These are phyloP conservation scores for Royoungia palumana DNA, from an alignment of 768 basidiomycete genomes.

Conservation along the genomic window DNA sequence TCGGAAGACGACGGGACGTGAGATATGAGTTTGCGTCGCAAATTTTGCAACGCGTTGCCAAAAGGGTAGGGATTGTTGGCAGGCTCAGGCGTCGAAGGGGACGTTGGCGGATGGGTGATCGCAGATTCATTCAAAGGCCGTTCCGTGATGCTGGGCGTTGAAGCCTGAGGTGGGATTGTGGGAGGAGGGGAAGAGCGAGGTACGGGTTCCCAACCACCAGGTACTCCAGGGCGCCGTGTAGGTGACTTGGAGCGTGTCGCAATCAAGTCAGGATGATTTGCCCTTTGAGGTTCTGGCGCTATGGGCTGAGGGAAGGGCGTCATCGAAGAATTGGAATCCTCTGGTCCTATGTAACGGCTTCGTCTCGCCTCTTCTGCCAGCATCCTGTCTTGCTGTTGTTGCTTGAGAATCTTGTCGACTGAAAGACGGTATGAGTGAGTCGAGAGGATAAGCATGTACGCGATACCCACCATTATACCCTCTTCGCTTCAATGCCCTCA, in stretches of 20 bases:
- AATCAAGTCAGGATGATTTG: background rate
- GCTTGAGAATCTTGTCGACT: conserved; percentile 90
- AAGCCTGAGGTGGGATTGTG: background rate
- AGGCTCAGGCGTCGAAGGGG: conserved; percentile 5
- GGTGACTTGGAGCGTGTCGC: conserved; percentile 19
- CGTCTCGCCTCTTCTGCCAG: conserved; percentile 46
- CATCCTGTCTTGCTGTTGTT: conserved; percentile 67
- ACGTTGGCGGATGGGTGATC: background rate
- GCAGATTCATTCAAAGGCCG: conserved; percentile 3
- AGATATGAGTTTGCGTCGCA: conserved; percentile 25
- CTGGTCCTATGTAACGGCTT: conserved; percentile 22
- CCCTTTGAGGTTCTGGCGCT: conserved; percentile 12
- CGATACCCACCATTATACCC: conserved; percentile 72
- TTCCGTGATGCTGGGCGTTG: conserved; percentile 5
- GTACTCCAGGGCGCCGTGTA: conserved; percentile 14
- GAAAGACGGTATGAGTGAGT: background rate
- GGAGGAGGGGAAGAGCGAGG: conserved; percentile 13
- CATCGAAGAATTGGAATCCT: conserved; percentile 7
- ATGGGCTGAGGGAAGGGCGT: conserved; percentile 10
- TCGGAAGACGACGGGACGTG: conserved; percentile 21
- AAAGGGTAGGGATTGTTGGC: conserved; percentile 5
- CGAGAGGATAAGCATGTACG: conserved; percentile 6
- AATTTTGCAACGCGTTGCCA: conserved; percentile 22
- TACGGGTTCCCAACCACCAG: conserved; percentile 22
- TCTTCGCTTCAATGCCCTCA: conserved; percentile 73